phyloP scores from a whole-genome alignment of 768 basidiomycete genomes.

The Pleurotus eryngii region DNA sequence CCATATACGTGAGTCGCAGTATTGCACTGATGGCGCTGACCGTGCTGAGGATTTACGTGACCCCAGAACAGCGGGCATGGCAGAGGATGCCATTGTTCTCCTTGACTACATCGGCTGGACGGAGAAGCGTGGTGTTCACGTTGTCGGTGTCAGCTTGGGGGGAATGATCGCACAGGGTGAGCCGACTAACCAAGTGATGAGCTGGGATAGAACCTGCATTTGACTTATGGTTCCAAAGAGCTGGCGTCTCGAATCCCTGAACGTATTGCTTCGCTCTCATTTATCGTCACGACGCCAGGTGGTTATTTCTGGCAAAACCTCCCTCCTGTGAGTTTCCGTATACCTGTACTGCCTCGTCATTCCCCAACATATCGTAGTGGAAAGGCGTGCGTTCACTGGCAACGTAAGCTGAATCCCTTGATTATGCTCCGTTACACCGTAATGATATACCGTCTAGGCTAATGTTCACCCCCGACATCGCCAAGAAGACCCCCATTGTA shows the following conservation, averaged over 20 bases:
- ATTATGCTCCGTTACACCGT: too few species aligned
- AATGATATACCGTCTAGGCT: conserved; percentile 16
- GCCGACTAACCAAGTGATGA: not conserved
- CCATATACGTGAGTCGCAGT: conserved; percentile 66
- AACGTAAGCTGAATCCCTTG: conserved; percentile 19
- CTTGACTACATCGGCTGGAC: conserved; percentile 76
- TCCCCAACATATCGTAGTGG: conserved; percentile 19
- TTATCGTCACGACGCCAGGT: conserved; percentile 71
- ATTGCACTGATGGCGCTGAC: not conserved
- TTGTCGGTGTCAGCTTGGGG: conserved; percentile 75
- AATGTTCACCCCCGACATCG: conserved; percentile 41
- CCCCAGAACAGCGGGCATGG: conserved; percentile 70
- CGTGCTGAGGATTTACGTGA: not conserved
- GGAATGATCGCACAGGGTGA: conserved; percentile 83
- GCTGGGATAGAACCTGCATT: too few species aligned
- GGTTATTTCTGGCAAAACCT: conserved; percentile 54
- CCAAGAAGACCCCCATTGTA: conserved; percentile 45
- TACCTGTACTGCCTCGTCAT: not conserved
- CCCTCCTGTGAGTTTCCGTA: conserved; percentile 49
- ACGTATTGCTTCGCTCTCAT: conserved; percentile 61
- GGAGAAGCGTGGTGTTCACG: conserved; percentile 52
- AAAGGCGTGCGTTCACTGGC: conserved; percentile 33
- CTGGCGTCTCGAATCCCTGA: conserved; percentile 63
- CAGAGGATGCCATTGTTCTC: conserved; percentile 64
- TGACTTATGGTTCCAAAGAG: conserved; percentile 38